Percentiles rank a stretch among this genome's conserved stretches.
These are phyloP conservation scores for Magnaporthales sp. DNA, from an alignment of 2,329 filamentous ascomycete genomes.

Conservation along the genomic window DNA sequence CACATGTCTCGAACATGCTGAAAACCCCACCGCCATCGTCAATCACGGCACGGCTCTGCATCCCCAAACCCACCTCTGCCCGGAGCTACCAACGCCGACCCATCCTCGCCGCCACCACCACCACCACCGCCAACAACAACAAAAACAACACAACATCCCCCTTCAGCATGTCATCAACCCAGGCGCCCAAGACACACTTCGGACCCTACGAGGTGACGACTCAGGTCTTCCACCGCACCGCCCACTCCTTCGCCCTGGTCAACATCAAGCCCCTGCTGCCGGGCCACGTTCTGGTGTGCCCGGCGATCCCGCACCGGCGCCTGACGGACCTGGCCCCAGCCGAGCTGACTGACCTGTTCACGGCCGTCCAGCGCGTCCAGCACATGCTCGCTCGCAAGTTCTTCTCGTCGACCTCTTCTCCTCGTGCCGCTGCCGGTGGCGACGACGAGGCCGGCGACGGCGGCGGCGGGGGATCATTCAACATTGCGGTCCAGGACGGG, in stretches of 20 bases:
- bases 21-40: background rate
- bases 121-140: background rate
- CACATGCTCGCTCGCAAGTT: conserved; percentile 58
- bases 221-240: conserved; percentile 84
- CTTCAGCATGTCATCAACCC: background rate
- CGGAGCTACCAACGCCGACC: background rate
- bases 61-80: background rate
- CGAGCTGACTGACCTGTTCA: conserved; percentile 76
- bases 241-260: conserved; percentile 76
- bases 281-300: conserved; percentile 87
- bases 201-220: conserved; percentile 68
- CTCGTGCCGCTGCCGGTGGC: background rate
- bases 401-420: conserved; percentile 25
- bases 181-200: conserved; percentile 45
- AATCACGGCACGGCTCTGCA: background rate
- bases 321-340: conserved; percentile 63
- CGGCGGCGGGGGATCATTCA: conserved; percentile 60
- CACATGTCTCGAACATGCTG: background rate
- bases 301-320: conserved; percentile 58
- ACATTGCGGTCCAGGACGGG: conserved; percentile 93
- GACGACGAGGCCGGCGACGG: conserved; percentile 5
- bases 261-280: conserved; percentile 93
- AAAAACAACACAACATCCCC: background rate
- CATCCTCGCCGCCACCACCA: background rate
- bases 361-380: conserved; percentile 76